Evolutionary conservation across 192 early-diverging fungal genomes (phyloP), one percentile per base, ranked within the genome.

Genomic region (Powellomyces hirtus): DNA sequence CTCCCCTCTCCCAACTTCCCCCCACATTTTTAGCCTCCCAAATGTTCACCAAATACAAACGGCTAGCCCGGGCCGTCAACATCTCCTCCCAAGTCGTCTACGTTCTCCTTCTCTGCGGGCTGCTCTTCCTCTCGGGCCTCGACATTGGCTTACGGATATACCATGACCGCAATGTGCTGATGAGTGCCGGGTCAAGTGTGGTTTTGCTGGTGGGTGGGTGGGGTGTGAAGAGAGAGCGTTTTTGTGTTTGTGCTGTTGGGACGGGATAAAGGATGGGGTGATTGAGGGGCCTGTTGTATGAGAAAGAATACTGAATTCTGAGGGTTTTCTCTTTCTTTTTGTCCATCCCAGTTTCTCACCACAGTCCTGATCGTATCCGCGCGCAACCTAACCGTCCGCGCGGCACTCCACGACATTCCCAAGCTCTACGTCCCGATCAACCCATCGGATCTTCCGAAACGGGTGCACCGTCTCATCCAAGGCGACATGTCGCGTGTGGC

Each of bases 351-450:
- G 61, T 7, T 71, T 18, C n/a, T 68, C 8, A 68, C 44, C 13
- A 44, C 62, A n/a, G 29, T 77, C 34, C 51, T 77, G 1, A 70
- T 77, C 38, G 22, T 74, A 10, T 68, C 66, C 1, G 62, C 72
- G 6, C 45, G 76, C 14, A 70, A 64, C n/a, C 20, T 77, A 4
- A 51, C 72, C 18, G 59, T 50, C 27, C 65, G 67, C 26, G 33
- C 55, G 1, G 71, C 76, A 2, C 45, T 77, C 4, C 50, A 57
- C 2, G 72, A 74, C 45, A 73, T 74, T 20, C 76, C 76, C 13
- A 77, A 77, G 40, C 38, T 73, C 4, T 77, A 73, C 55, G 60
- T 77, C 1, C 76, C 76, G 20, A 77, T 77, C 66, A 73, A 77
- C 62, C 72, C 55, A 10, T 59, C 66, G 0, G 76, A 77, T 42